Base-by-base conservation (phyloP, 139 green algal species). In the Chlamydomonas schloesseri region DNA sequence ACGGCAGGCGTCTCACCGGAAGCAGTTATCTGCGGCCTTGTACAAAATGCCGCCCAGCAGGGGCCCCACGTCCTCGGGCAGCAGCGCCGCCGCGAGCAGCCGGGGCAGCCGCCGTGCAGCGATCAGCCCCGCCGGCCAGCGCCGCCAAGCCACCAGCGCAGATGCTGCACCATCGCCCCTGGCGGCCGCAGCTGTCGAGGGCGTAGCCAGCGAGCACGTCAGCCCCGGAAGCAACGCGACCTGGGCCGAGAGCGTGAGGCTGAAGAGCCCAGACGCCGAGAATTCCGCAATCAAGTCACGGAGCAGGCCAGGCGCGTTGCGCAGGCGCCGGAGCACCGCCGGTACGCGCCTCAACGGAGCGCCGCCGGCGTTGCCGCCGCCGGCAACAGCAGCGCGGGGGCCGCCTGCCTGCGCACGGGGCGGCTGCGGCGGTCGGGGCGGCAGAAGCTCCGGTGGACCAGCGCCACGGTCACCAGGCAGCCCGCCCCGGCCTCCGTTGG, bases 41-140 rank as follows among this genome's bases (percentile, higher is more conserved):
- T 5, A 23, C 18, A n/a, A 3, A 5, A 24, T 24, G 24, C 24
- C 24, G 60, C 24, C 75, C 57, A 71, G 75, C 33, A 58, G 75
- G 31, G 55, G 57, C 11, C 57, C 55, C 31, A 81, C 20, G 55
- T 81, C 73, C 18, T 29, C 34, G 0, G 75, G 75, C 13, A 37
- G 33, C 34, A 72, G 34, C 23, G 75, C 75, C 23, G 71, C 57
- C 21, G 58, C 75, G 34, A 82, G 21, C 55, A 82, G 58, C 8
- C 31, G 55, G 2, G 74, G 74, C 21, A 81, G 74, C 28, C 74
- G 74, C 53, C 74, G 74, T 9, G 50, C 69, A 9, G 74, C 74
- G 15, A 81, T 70, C 20, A 81, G 18, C 26, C 60, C 75, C 21
- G 33, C 57, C 1, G 75, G 23, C 57, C 75, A 82, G 34, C 36